These are phyloP conservation scores for Verticillium zaregamsianum DNA, from an alignment of 2,329 filamentous ascomycete species.

Conservation along the genomic window DNA sequence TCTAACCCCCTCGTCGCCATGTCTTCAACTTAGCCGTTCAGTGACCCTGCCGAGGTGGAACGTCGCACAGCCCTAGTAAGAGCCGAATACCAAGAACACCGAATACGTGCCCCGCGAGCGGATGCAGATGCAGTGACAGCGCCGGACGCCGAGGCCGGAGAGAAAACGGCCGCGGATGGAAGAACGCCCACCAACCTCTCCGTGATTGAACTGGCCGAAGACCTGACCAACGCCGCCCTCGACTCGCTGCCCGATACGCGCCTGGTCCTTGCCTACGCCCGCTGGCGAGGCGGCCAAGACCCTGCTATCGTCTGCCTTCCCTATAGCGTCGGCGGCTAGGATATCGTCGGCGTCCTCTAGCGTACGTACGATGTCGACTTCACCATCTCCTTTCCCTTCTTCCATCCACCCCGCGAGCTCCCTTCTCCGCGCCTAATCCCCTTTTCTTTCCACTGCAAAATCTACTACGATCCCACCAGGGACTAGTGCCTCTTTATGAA, in stretches of 20 bases:
- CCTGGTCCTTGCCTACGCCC: background rate
- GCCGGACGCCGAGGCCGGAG: too few relatives aligned
- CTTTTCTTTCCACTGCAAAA: background rate
- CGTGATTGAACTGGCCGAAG: background rate
- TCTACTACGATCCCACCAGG: constrained; percentile 5
- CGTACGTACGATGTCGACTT: constrained; percentile 6
- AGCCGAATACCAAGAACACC: background rate
- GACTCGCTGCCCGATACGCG: background rate
- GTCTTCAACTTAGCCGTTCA: background rate
- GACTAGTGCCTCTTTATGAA: background rate
- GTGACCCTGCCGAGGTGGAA: background rate
- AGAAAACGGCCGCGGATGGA: too few relatives aligned
- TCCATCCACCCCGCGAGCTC: background rate
- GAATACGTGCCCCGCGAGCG: background rate
- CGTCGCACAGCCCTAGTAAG: background rate
- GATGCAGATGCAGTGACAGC: too few relatives aligned
- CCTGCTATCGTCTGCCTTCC: background rate
- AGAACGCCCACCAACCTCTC: background rate
- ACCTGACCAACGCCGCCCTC: background rate
- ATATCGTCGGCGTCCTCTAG: constrained; percentile 3
- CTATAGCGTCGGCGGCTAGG: background rate
- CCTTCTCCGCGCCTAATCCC: constrained; percentile 1
- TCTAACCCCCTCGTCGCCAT: background rate
- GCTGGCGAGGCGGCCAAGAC: background rate
- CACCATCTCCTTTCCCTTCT: constrained; percentile 4